Evolutionary conservation across 75 land plant species (phyloP).

Genomic region (Pinus albicaulis): DNA sequence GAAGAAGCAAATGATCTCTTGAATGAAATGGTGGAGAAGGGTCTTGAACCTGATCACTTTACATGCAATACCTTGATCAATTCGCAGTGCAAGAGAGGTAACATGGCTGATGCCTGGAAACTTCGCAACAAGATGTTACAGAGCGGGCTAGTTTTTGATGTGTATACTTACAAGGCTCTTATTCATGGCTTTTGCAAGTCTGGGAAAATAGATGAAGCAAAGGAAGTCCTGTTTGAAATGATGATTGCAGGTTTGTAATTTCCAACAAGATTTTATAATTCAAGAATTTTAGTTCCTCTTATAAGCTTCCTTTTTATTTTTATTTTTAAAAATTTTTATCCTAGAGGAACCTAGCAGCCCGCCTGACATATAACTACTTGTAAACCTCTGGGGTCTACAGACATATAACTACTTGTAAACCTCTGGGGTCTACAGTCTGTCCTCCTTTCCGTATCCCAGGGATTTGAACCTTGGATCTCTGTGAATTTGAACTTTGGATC

Average conservation of each 20-base stretch:
- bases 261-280: not conserved
- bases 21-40: slow-evolving; percentile 56
- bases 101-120: slow-evolving; percentile 49
- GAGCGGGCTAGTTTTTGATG: slow-evolving; percentile 39
- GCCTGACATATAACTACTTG: too few species aligned
- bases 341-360: too few species aligned
- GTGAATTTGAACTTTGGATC: too few species aligned
- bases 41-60: slow-evolving; percentile 53
- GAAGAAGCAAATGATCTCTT: slow-evolving; percentile 53
- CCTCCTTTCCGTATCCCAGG: too few species aligned
- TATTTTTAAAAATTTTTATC: too few species aligned
- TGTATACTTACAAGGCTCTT: slow-evolving; percentile 58
- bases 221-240: slow-evolving; percentile 55
- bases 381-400: too few species aligned
- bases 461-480: too few species aligned
- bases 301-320: too few species aligned
- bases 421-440: too few species aligned
- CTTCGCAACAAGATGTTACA: slow-evolving; percentile 57
- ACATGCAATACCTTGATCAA: slow-evolving; percentile 71
- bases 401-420: too few species aligned
- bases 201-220: slow-evolving; percentile 39
- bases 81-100: slow-evolving; percentile 66
- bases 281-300: not conserved
- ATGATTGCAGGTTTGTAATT: slow-evolving; percentile 22
- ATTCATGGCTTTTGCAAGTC: slow-evolving; percentile 69